Percentiles rank a stretch among this genome's conserved stretches.
These are phyloP conservation scores for Boletus eberwhitei DNA, from an alignment of 768 basidiomycete genomes.

Conservation along the genomic window DNA sequence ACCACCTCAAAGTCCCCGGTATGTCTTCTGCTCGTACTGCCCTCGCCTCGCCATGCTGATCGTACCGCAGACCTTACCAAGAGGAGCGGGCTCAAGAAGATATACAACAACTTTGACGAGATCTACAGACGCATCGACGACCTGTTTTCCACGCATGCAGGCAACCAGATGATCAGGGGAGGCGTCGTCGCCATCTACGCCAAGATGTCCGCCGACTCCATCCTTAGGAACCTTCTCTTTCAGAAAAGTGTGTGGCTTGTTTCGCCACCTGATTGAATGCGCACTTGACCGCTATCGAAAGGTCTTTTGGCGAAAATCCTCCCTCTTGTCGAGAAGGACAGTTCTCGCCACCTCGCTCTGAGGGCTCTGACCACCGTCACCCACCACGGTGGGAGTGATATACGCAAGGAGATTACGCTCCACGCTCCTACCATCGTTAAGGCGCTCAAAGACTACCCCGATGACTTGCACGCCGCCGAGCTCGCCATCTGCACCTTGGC, in stretches of 20 bases:
- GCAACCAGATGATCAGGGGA: constrained; percentile 48
- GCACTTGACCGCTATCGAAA: constrained; percentile 19
- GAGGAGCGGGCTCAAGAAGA: constrained; percentile 58
- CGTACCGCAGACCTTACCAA: constrained; percentile 47
- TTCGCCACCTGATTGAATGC: not conserved
- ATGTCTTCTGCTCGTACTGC: constrained; percentile 1
- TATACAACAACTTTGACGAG: constrained; percentile 54
- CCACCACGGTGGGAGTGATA: constrained; percentile 53
- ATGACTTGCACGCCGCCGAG: constrained; percentile 49
- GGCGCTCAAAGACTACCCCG: constrained; percentile 47
- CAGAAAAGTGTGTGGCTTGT: constrained; percentile 42
- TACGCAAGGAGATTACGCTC: constrained; percentile 49
- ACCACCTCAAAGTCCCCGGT: constrained; percentile 55
- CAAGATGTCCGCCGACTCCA: constrained; percentile 58
- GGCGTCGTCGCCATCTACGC: constrained; percentile 61
- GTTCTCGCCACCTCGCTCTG: constrained; percentile 51
- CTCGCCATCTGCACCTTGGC: constrained; percentile 49
- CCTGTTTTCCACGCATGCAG: constrained; percentile 41
- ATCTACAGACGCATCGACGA: constrained; percentile 49
- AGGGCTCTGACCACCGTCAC: constrained; percentile 57
- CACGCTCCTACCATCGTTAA: constrained; percentile 40
- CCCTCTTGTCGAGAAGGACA: constrained; percentile 47
- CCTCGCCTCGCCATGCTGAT: not conserved
- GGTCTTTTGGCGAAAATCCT: constrained; percentile 57
- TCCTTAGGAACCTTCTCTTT: constrained; percentile 58